Evolutionary conservation across 2,329 filamentous ascomycete species (phyloP), one percentile per base, ranked within the genome.

Genomic region (Venturia asperata): DNA sequence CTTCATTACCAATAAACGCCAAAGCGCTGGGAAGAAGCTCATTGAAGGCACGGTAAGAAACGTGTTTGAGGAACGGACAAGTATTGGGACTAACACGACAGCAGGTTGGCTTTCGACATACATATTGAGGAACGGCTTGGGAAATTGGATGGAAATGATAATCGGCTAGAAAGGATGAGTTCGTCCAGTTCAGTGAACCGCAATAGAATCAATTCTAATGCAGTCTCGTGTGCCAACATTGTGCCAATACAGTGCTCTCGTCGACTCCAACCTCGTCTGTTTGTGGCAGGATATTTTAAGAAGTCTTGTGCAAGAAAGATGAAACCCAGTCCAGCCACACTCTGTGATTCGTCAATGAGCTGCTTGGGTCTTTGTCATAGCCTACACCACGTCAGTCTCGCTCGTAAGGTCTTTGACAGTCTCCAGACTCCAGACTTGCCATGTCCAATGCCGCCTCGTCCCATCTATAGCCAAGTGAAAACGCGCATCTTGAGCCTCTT

Each of bases 1-100:
- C 69, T 81, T 79, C 68, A 69, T 73, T 39, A 76, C 78, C 13
- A 87, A 87, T 70, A 73, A 73, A 65, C 72, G 74, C 65, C 82
- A 84, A 70, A 74, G 70, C 11, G 75, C 70, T 55, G 83, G 82
- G 1, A 76, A 77, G 70, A 75, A 72, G 42, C 64, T 82, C 1
- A 76, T 87, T 56, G 84, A 87, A 70, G 77, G 78, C 1, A 78
- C 74, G 21, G 68, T 68, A 65, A 58, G 52, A n/a, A n/a, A n/a
- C 9, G 5, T 13, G 27, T 37, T 67, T 67, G 47, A 71, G 62
- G 21, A 45, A n/a, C 15, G 42, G 41, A 41, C 39, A 27, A 41
- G 21, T 15, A 49, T 43, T 5, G 13, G 47, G 69, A 10, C 63
- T 69, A 45, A 68, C 39, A 9, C 39, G 39, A 72, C 67, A 66